Percentiles rank a stretch among this genome's conserved stretches.
Evolutionary conservation across 208 protist genomes (phyloP).

Genomic region (Acanthamoeba healyi): DNA sequence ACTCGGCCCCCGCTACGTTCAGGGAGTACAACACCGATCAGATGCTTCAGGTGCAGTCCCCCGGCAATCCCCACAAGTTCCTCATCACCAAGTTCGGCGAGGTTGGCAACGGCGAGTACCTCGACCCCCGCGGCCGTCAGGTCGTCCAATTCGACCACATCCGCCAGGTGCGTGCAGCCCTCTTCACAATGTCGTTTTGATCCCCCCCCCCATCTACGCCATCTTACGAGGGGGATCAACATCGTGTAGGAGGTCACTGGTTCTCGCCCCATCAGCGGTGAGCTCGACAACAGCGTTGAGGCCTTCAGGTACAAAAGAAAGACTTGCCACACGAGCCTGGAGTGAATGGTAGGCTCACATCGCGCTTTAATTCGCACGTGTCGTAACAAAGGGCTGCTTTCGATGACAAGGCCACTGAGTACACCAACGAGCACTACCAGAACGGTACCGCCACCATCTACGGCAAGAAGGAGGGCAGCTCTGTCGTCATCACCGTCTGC

Average conservation of each 20-base stretch:
- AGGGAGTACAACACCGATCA: constrained; percentile 86
- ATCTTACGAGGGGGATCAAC: background rate
- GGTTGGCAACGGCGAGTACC: constrained; percentile 80
- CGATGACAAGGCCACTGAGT: constrained; percentile 77
- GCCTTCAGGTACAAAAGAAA: constrained; percentile 19
- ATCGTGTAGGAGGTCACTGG: constrained; percentile 78
- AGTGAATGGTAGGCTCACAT: no score
- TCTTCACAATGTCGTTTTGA: no score
- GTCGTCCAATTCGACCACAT: constrained; percentile 85
- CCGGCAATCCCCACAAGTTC: constrained; percentile 39
- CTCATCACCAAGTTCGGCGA: constrained; percentile 84
- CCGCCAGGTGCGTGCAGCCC: constrained; percentile 78
- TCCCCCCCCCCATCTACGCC: background rate
- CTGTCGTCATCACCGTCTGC: constrained; percentile 80
- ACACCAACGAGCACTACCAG: constrained; percentile 83
- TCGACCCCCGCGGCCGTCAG: constrained; percentile 76
- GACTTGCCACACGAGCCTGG: background rate
- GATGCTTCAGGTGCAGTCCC: constrained; percentile 77
- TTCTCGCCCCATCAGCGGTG: constrained; percentile 74
- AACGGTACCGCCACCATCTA: constrained; percentile 82
- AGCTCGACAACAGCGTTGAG: constrained; percentile 78
- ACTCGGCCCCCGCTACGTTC: constrained; percentile 80
- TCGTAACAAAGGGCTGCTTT: constrained; percentile 75
- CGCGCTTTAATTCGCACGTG: background rate
- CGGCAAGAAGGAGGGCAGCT: constrained; percentile 64